Evolutionary conservation across 306 rosid genomes (phyloP), one percentile per base, ranked within the genome.

Genomic region (Cajanus cajan): DNA sequence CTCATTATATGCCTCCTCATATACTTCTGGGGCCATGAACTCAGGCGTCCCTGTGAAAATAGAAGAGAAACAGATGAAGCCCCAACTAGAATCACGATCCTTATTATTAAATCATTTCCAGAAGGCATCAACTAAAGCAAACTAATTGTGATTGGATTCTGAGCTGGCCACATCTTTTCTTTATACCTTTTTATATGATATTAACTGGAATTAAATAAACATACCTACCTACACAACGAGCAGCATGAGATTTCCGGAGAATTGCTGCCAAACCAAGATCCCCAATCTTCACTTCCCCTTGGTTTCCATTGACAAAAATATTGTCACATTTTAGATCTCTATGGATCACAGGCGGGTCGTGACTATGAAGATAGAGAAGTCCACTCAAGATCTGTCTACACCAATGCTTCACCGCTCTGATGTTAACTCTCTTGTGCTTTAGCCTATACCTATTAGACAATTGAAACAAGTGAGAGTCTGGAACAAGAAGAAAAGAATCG

Each of bases 21-120:
- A 95, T 14, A 95, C 98, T 84, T 95, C 98, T 3, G 98, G 98
- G 67, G 98, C 98, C 98, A 95, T 95, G 87, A 95, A 95, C 82
- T 95, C 98, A 0, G 98, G 98, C 5, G 98, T 92, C 83, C 98
- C 98, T 92, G 85, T 18, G 33, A 78, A 82, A 79, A 62, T 10
- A 57, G 31, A 68, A 67, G 18, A 10, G 66, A 15, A 77, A 68
- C 69, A 68, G 16, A 66, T 85, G 36, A 86, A 63, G 59, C 16
- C 50, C 71, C 19, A 57, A 64, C 66, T 72, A 66, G 69, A 81
- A 68, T 13, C 18, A 25, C 18, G 50, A 71, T 37, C 11, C 19
- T 50, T 50, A 54, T 68, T 28, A 69, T 24, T 11, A 57, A 76
- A 72, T 31, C 67, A 71, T 58, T 78, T 59, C 7, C 8, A 57